A percentile compares a stretch with the other conserved stretches of the same genome.
These are phyloP conservation scores for Murraya koenigii DNA, from an alignment of 345 rosid species.

Conservation along the genomic window DNA sequence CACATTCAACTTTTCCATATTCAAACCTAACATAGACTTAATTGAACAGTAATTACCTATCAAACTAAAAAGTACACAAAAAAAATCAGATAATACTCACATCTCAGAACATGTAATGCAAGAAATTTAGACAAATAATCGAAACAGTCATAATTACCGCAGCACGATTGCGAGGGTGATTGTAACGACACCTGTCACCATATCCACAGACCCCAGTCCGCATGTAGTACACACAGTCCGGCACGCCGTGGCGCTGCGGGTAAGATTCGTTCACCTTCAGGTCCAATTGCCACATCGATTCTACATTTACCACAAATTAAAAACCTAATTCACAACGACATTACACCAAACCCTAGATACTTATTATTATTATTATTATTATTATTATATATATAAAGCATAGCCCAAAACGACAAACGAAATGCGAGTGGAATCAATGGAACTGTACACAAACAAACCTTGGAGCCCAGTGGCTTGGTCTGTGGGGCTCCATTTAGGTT, in stretches of 20 bases:
- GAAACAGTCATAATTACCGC: conserved; percentile 43
- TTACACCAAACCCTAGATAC: conserved; percentile 28
- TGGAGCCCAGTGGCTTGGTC: conserved; percentile 61
- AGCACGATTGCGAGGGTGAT: conserved; percentile 91
- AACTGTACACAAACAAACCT: conserved; percentile 39
- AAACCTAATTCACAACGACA: conserved; percentile 33
- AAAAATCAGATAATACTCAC: not conserved
- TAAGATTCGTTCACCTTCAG: conserved; percentile 51
- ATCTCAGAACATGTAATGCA: not conserved
- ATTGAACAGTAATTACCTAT: conserved; percentile 16
- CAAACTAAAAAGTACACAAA: not conserved
- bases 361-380: not conserved
- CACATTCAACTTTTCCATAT: not conserved
- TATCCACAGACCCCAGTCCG: conserved; percentile 88
- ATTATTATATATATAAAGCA: conserved; percentile 5
- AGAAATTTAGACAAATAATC: not conserved
- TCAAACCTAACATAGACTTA: conserved; percentile 16
- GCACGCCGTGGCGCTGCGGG: conserved; percentile 79
- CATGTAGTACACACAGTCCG: conserved; percentile 93
- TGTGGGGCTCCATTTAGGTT: conserved; percentile 53
- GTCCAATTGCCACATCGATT: conserved; percentile 74
- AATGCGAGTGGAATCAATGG: conserved; percentile 9
- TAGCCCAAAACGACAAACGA: conserved; percentile 16
- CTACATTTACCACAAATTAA: conserved; percentile 42
- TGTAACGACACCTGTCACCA: conserved; percentile 83